Evolutionary conservation across 768 basidiomycete genomes (phyloP).

Genomic region (Lentinula raphanica): DNA sequence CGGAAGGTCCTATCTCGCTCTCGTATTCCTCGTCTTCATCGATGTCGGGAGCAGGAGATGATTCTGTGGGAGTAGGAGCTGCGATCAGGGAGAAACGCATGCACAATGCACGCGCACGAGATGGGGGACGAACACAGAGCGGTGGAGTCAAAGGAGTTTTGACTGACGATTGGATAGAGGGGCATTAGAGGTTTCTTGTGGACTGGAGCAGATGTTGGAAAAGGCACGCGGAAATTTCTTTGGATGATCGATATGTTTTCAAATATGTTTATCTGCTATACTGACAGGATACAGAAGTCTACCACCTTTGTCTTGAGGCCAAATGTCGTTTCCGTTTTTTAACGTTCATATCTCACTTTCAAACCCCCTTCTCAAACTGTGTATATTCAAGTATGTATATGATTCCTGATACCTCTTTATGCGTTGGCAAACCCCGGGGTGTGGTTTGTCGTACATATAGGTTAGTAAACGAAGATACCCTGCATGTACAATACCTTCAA

Average conservation of each 20-base stretch:
- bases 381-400: neutral
- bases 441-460: neutral
- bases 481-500: neutral
- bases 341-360: neutral
- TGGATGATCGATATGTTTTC: neutral
- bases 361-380: neutral
- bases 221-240: neutral
- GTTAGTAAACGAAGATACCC: neutral
- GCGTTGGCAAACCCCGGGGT: neutral
- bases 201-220: neutral
- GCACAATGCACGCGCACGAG: slow-evolving; percentile 69
- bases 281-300: neutral
- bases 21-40: slow-evolving; percentile 6
- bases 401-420: neutral
- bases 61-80: slow-evolving; percentile 13
- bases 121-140: slow-evolving; percentile 81
- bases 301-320: neutral
- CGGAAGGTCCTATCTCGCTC: neutral
- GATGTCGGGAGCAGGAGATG: slow-evolving; percentile 12
- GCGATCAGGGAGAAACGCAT: slow-evolving; percentile 39
- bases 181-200: neutral
- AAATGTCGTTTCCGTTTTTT: neutral
- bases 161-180: slow-evolving; percentile 30
- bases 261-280: neutral
- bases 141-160: slow-evolving; percentile 77